Evolutionary conservation across 345 rosid genomes (phyloP), one percentile per base, ranked within the genome.

Genomic region (Trapa bicornis): DNA sequence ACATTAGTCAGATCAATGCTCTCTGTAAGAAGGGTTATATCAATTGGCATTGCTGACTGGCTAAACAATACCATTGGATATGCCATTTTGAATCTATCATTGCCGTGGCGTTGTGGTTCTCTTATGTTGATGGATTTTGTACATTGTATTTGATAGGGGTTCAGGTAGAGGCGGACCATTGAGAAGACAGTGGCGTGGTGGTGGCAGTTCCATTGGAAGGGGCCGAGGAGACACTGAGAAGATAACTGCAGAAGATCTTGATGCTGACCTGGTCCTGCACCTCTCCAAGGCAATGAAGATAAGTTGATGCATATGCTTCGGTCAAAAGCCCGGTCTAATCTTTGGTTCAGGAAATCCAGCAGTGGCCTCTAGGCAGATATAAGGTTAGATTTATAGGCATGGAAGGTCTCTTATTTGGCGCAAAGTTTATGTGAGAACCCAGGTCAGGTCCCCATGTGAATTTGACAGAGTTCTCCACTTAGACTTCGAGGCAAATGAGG

Each of bases 181-280:
- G 65, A 87, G 86, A 39, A 60, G 80, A 41, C 78, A 70, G 43
- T 73, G 78, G 41, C 73, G 79, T 58, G 76, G 86, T 47, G 65
- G 65, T 53, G 72, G 85, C 66, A 72, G 75, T 58, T 60, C 83
- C 33, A 70, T 80, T 22, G 80, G 77, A 29, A 81, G 73, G 64
- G 77, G 81, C 15, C 71, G 61, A 32, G 83, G 71, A 60, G 78
- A 74, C 39, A 75, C 77, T 63, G 68, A 77, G 16, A 65, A 70
- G 15, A 32, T 70, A 9, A 77, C 96, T 39, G 80, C 81, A 6
- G 87, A 83, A 45, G 82, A 79, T 72, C 93, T 87, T 66, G 86
- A 86, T 77, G 84, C 86, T 58, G 85, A 81, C 54, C 63, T 84
- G 82, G 88, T 86, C 67, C 84, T 76, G 67, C 87, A 87, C 72